Evolutionary conservation across 805 yeast species (phyloP).

Genomic region (Naumovozyma dairenensis): DNA sequence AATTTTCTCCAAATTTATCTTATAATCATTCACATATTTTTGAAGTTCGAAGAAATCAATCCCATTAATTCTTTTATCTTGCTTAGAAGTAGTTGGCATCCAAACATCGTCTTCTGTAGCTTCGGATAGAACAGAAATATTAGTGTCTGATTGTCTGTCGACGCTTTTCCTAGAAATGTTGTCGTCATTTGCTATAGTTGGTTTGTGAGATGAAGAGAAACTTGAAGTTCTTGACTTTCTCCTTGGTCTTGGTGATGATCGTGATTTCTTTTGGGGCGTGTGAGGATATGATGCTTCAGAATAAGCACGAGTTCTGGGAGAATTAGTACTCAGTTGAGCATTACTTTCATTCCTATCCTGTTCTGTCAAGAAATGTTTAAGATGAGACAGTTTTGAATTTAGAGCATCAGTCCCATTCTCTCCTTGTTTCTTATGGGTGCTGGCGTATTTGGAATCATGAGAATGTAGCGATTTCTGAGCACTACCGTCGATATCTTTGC

Average conservation of each 20-base stretch:
- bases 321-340: no score
- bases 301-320: neutral
- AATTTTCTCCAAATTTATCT: conserved; percentile 32
- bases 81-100: conserved; percentile 69
- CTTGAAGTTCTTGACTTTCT: neutral
- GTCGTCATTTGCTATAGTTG: no score
- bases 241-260: neutral
- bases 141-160: conserved; percentile 35
- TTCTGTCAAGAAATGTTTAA: no score
- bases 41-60: conserved; percentile 84
- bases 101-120: conserved; percentile 91
- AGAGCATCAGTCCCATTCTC: no score
- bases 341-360: no score
- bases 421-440: no score
- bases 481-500: no score
- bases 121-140: conserved; percentile 62
- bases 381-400: no score
- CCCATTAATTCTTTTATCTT: conserved; percentile 50
- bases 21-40: conserved; percentile 42
- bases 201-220: neutral
- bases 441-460: no score
- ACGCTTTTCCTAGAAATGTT: neutral
- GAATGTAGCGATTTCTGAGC: no score
- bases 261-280: neutral
- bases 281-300: neutral